Base-by-base conservation (phyloP, 23 red algal genomes). In the Gracilaria domingensis region DNA sequence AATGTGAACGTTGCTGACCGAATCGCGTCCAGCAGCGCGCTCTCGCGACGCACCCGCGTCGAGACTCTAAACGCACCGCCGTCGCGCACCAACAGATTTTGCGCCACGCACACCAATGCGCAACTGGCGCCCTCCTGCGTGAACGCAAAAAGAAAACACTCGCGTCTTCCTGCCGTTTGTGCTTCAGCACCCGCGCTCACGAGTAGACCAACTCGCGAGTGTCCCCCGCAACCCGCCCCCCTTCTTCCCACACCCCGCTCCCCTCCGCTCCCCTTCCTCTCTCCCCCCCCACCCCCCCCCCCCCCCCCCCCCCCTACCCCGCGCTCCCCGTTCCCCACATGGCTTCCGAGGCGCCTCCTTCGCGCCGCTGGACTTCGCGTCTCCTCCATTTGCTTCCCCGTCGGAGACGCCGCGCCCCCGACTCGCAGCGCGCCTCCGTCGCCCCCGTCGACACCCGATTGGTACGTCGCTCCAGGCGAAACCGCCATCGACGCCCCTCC, bases 401-500 rank as follows among this genome's bases (percentile, higher is more conserved):
- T 51, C 72, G 72, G 6, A 40, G 72, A 34, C 72, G 72, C 20
- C 72, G 72, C 72, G 39, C 72, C 5, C 38, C 30, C 9, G 40
- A 77, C 42, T 77, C 72, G 72, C 72, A 77, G 40, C 72, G 72
- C 21, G n/a, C 34, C 23, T 49, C 38, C 39, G 39, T 77, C 39
- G 34, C 72, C 0, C 72, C 72, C 67, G 30, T 21, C n/a, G 72
- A 77, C 72, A 37, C 40, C 17, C 38, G 72, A 49, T 25, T 51
- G 72, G 40, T 51, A 77, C 38, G 72, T 77, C 72, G 72, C 28
- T 29, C 72, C 16, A 77, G 40, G 25, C 72, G 72, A 34, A 50
- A 77, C 45, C 72, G 72, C 21, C 72, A 77, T 25, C 20, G 23
- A 77, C 72, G 72, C 45, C 72, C 72, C 20, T 77, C 72, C 72